Evolutionary conservation across 202 grass and related monocot species (phyloP), one percentile per base, ranked within the genome.

Genomic region (Hordeum pubiflorum): DNA sequence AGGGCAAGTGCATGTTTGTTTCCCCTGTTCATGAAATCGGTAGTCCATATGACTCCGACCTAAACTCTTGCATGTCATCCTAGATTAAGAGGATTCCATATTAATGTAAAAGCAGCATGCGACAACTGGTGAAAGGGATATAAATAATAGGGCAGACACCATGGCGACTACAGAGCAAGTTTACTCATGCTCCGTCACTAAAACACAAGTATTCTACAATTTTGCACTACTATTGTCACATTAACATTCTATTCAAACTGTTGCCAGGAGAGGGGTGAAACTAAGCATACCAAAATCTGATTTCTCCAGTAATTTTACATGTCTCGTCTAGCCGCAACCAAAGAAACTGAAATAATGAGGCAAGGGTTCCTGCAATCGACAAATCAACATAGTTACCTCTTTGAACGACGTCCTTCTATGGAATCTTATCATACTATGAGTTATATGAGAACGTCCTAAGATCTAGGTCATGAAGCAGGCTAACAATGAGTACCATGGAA

Each of bases 271-370:
- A 27, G 34, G 62, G 60, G 20, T 41, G 72, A 72, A 67, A 69
- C 75, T 86, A 79, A 75, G 63, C 83, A 75, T 83, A 86, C 80
- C 88, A 83, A 90, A 86, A 83, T 86, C 80, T 76, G 55, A 80
- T 74, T 58, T 79, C 87, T 89, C 83, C 60, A 62, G 54, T 86
- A 83, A 63, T 86, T 46, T 86, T 86, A 86, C 83, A 89, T 4
- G 54, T 79, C 83, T 79, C 74, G 55, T 79, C 83, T 83, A 86
- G 74, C 83, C 83, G 33, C 83, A 83, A 68, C 32, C 67, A 82
- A 79, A 62, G 40, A 82, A 70, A 44, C 55, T 58, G 36, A 79
- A 83, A 66, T 33, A 79, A 75, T 18, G 69, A 41, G 74, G 20
- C 66, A 74, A 56, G 32, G 41, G 74, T 69, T 37, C 79, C 88